These are phyloP conservation scores for Trichoderma reesei DNA, from an alignment of 495 filamentous ascomycete genomes.

Conservation along the genomic window DNA sequence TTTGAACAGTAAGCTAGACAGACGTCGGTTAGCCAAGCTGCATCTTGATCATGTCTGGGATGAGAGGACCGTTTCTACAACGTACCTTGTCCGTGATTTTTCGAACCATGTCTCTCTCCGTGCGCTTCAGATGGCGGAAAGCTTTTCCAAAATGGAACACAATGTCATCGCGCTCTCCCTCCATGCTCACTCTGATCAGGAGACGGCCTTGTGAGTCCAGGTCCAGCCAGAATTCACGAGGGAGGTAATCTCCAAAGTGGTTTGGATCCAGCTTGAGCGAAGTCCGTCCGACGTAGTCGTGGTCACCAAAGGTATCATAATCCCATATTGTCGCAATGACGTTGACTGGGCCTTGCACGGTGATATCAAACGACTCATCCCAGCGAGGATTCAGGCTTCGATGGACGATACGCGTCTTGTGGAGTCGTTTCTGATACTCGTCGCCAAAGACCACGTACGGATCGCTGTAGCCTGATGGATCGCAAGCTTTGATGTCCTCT, in stretches of 20 bases:
- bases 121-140: constrained; percentile 87
- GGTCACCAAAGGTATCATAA: constrained; percentile 93
- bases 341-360: constrained; percentile 80
- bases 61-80: not conserved
- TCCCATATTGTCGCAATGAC: constrained; percentile 98
- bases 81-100: constrained; percentile 94
- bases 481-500: constrained; percentile 96
- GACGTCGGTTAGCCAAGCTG: not conserved
- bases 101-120: constrained; percentile 94
- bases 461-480: constrained; percentile 88
- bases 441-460: constrained; percentile 96
- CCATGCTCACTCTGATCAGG: constrained; percentile 89
- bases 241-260: constrained; percentile 92
- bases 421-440: constrained; percentile 95
- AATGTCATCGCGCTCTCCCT: constrained; percentile 96
- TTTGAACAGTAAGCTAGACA: constrained; percentile 79
- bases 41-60: not conserved
- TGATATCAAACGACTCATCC: constrained; percentile 96
- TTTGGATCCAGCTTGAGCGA: constrained; percentile 89
- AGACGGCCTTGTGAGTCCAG: constrained; percentile 91
- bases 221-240: constrained; percentile 93
- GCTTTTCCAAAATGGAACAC: constrained; percentile 98
- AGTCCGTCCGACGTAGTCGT: constrained; percentile 92
- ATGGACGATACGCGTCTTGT: constrained; percentile 89
- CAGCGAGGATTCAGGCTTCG: constrained; percentile 89